These are phyloP conservation scores for Epichloe sylvatica DNA, from an alignment of 2,329 filamentous ascomycete genomes.

Conservation along the genomic window DNA sequence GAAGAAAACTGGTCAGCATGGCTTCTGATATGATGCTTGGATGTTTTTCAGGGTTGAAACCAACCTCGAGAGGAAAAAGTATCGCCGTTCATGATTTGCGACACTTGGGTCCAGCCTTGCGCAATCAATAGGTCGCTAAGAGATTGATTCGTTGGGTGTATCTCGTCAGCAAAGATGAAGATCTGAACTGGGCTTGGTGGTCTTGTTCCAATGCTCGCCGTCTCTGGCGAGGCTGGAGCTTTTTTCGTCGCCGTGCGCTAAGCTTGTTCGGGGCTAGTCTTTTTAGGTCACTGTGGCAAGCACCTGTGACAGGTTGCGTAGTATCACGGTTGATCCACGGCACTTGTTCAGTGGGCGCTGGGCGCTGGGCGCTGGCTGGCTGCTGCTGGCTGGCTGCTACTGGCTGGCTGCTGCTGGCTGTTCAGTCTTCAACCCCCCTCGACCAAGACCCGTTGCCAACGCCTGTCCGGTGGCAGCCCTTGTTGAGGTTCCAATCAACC, in stretches of 20 bases:
- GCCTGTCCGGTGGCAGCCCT: background rate
- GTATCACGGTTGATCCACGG: background rate
- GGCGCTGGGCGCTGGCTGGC: background rate
- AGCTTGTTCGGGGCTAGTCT: slow-evolving; percentile 12
- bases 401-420: background rate
- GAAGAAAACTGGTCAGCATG: slow-evolving; percentile 9
- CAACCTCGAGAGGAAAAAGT: slow-evolving; percentile 56
- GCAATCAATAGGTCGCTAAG: slow-evolving; percentile 5
- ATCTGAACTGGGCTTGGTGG: background rate
- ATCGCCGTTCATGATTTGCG: slow-evolving; percentile 64
- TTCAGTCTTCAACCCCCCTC: no score
- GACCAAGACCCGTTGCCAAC: no score
- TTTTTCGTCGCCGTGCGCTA: slow-evolving; percentile 23
- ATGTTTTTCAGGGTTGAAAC: slow-evolving; percentile 11
- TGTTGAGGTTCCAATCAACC: background rate
- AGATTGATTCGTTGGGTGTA: slow-evolving; percentile 1
- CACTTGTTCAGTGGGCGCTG: background rate
- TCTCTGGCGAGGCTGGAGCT: slow-evolving; percentile 30
- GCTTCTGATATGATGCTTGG: background rate
- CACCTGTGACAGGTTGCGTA: no score
- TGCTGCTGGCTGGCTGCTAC: background rate
- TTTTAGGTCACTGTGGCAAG: background rate
- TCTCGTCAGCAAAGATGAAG: slow-evolving; percentile 1
- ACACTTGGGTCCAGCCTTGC: slow-evolving; percentile 7
- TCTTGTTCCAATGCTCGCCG: slow-evolving; percentile 10